Base-by-base conservation (phyloP, 1,139 yeast species). In the Meyerozyma guilliermondii region DNA sequence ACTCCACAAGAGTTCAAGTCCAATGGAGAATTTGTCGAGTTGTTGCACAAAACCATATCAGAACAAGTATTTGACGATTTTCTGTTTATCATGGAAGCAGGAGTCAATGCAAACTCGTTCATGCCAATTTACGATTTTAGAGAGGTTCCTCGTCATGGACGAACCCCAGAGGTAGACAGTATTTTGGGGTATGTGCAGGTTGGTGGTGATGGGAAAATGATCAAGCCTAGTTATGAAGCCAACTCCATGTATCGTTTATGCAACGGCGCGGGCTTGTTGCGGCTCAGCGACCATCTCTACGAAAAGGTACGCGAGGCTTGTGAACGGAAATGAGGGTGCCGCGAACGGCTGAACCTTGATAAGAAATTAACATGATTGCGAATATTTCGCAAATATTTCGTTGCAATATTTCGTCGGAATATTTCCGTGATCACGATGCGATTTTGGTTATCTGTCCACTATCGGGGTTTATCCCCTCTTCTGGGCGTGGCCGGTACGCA, bases 61-160 rank as follows among this genome's bases (percentile, higher is more conserved):
- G 46, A 54, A 7, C 52, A 53, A 17, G 53, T 70, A 10, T 59
- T 63, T 29, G 48, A 76, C 11, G 89, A 84, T 58, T 78, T 80
- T 43, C 58, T 81, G 4, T 84, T 79, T 58, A 66, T 72, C 23
- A 65, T 82, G 55, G 82, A 84, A 46, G 87, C 89, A 1, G 72
- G 80, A 5, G 75, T 78, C 30, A 82, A 77, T 53, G 74, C 76
- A 18, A 59, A 68, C 35, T 63, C 76, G 0, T 81, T 63, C 60
- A 81, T 84, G 83, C 87, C 89, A 6, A 74, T 87, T 37, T 83
- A 80, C 52, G 95, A 87, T 56, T 71, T 83, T 49, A 68, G 94
- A 46, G 78, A 74, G 42, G 73, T 80, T 2, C 91, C 94, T 1
- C 66, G 77, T 20, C 80, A 76, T 49, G 87, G 87, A 10, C 71